phyloP scores from a whole-genome alignment of 2,329 filamentous ascomycete species.

The Calonectria pteridis region DNA sequence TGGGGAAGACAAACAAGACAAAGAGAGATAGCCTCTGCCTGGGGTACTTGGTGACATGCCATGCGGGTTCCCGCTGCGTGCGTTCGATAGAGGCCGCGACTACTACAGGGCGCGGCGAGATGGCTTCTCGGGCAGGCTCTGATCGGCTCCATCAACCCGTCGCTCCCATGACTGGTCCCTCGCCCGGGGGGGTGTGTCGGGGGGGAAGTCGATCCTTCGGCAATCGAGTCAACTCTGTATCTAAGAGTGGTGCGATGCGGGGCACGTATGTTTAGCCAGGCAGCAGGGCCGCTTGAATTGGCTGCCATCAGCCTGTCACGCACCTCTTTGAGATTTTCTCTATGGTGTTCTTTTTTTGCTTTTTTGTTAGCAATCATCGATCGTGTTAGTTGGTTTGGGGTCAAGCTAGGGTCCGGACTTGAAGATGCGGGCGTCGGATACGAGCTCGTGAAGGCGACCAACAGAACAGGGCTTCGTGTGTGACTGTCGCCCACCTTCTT shows the following conservation, averaged over 20 bases:
- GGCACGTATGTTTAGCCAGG: not conserved
- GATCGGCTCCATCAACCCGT: not conserved
- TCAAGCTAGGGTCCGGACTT: not conserved
- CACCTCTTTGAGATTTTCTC: not conserved
- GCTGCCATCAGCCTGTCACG: slow-evolving; percentile 1
- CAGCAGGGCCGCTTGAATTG: slow-evolving; percentile 22
- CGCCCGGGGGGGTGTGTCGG: not conserved
- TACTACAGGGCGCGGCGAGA: not conserved
- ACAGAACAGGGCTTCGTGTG: not conserved
- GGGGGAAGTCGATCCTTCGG: slow-evolving; percentile 1
- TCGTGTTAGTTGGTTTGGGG: not conserved
- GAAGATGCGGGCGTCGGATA: not conserved
- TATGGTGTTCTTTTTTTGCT: not conserved
- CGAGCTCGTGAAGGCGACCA: not conserved
- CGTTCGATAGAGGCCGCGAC: slow-evolving; percentile 4
- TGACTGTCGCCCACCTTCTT: not conserved
- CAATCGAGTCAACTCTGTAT: slow-evolving; percentile 3
- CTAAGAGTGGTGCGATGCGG: slow-evolving; percentile 1
- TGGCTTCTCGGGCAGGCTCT: not conserved
- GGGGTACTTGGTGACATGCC: not conserved
- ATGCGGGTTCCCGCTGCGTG: slow-evolving; percentile 10
- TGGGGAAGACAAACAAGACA: not conserved
- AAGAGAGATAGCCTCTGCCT: not conserved
- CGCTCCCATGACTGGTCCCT: not conserved
- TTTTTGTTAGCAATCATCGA: not conserved